Base-by-base conservation (phyloP, 2,329 filamentous ascomycete species). In the Colletotrichum cuscutae region DNA sequence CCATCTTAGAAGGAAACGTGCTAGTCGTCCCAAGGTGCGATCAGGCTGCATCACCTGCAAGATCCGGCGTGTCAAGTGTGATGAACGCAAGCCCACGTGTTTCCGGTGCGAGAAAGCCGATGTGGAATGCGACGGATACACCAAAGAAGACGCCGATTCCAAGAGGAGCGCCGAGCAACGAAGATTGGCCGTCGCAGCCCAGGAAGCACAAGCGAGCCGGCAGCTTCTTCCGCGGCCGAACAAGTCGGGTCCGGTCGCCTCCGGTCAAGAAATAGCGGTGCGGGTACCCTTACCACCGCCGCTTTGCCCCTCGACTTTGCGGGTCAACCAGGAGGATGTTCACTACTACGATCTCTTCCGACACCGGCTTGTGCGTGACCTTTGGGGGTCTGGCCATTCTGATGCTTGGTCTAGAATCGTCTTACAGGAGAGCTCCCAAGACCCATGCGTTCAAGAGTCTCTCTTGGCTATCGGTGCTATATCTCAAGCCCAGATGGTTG, bases 61-160 rank as follows among this genome's bases (percentile, higher is more conserved):
- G 71, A 65, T 69, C 49, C 76, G 79, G 19, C 75, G 78, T 26
- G 78, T 80, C 61, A 81, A 81, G 72, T 81, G 80, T 69, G 78
- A 79, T 60, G 78, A 81, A 68, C 71, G 73, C 19, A 78, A 76
- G 49, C 79, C 79, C 19, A 68, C 70, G 22, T 78, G 77, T 66
- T n/a, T 15, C 53, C 74, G 74, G 24, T 76, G 75, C 46, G 62
- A 62, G 11, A 75, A 71, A 32, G 65, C 68, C 7, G 64, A 75
- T 22, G 30, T 75, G 8, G 59, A 67, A 13, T 76, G 75, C 59
- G 74, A 75, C 7, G 75, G 75, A 9, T 76, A 76, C 61, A 46
- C 46, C 32, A 60, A 65, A 24, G 58, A 66, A 4, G 63, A 58
- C 6, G 58, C 37, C 4, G 28, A 32, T 5, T 46, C 13, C 13